These are phyloP conservation scores for Oleoguttula mirabilis DNA, from an alignment of 495 filamentous ascomycete genomes.

Conservation along the genomic window DNA sequence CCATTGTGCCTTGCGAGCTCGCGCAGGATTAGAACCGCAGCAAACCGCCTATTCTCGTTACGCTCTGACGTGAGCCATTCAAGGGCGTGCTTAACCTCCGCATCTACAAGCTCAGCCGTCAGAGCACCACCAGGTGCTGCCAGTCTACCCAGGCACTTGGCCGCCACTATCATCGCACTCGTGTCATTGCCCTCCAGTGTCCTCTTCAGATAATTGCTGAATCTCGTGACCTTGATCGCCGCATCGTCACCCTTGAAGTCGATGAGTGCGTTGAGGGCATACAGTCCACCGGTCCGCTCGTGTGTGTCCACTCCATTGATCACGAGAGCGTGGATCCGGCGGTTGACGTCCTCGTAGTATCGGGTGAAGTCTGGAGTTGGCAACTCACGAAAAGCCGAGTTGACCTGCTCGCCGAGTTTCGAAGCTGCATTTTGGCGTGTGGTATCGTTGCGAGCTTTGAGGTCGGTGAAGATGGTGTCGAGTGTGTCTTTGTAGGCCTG, in stretches of 20 bases:
- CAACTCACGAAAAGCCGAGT: slow-evolving; percentile 41
- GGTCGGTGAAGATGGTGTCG: slow-evolving; percentile 18
- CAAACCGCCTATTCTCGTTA: slow-evolving; percentile 81
- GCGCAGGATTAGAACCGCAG: slow-evolving; percentile 76
- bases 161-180: slow-evolving; percentile 73
- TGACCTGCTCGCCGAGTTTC: slow-evolving; percentile 18
- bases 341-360: slow-evolving; percentile 69
- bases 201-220: slow-evolving; percentile 75
- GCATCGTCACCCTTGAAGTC: slow-evolving; percentile 92
- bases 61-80: slow-evolving; percentile 95
- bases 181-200: slow-evolving; percentile 83
- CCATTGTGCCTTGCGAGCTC: slow-evolving; percentile 85
- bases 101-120: slow-evolving; percentile 91
- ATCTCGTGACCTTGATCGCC: slow-evolving; percentile 85
- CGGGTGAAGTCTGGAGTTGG: slow-evolving; percentile 61
- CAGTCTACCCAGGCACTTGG: slow-evolving; percentile 74
- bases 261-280: slow-evolving; percentile 83
- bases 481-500: slow-evolving; percentile 16
- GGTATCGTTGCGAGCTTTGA: slow-evolving; percentile 14
- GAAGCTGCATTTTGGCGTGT: slow-evolving; percentile 12
- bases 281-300: slow-evolving; percentile 80
- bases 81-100: slow-evolving; percentile 84
- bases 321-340: slow-evolving; percentile 60
- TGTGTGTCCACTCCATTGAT: slow-evolving; percentile 69
- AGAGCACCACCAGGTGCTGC: slow-evolving; percentile 86